phyloP scores from a whole-genome alignment of 148 eudicot species.

The Heliosperma pusillum region DNA sequence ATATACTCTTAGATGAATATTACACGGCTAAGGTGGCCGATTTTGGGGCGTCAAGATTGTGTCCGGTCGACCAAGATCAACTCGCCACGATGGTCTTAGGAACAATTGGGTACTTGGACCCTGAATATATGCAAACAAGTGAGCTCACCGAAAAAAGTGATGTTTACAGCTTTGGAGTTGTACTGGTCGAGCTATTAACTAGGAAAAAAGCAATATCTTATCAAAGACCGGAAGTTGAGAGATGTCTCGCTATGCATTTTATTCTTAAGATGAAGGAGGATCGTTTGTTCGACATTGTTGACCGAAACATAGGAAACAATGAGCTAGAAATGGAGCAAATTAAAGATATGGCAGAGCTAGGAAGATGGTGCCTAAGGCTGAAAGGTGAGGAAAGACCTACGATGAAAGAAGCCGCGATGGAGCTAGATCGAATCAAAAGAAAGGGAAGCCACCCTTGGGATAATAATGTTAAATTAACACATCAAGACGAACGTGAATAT shows the following conservation, averaged over 20 bases:
- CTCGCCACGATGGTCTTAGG: constrained; percentile 19
- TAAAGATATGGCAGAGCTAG: constrained; percentile 15
- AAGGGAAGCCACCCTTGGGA: not conserved
- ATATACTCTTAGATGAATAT: constrained; percentile 19
- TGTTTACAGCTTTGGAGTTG: constrained; percentile 32
- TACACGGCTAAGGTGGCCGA: constrained; percentile 27
- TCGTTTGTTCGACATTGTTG: constrained; percentile 15
- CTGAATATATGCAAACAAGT: constrained; percentile 25
- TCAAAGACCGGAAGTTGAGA: constrained; percentile 15
- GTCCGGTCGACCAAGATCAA: constrained; percentile 11
- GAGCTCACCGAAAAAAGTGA: constrained; percentile 25
- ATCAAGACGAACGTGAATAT: not conserved
- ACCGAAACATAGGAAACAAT: not conserved
- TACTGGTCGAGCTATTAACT: constrained; percentile 24
- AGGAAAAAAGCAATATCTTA: not conserved
- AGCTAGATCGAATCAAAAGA: constrained; percentile 9
- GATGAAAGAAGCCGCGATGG: constrained; percentile 24
- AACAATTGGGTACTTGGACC: constrained; percentile 26
- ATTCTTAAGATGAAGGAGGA: constrained; percentile 22
- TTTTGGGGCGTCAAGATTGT: constrained; percentile 28
- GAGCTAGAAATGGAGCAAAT: constrained; percentile 4
- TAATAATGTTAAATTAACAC: not conserved
- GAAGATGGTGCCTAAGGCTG: constrained; percentile 7
- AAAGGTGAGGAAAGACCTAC: constrained; percentile 22
- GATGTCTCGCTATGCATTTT: constrained; percentile 7